Conservation (phyloP, 306 rosid species). For the Vigna angularis region DNA sequence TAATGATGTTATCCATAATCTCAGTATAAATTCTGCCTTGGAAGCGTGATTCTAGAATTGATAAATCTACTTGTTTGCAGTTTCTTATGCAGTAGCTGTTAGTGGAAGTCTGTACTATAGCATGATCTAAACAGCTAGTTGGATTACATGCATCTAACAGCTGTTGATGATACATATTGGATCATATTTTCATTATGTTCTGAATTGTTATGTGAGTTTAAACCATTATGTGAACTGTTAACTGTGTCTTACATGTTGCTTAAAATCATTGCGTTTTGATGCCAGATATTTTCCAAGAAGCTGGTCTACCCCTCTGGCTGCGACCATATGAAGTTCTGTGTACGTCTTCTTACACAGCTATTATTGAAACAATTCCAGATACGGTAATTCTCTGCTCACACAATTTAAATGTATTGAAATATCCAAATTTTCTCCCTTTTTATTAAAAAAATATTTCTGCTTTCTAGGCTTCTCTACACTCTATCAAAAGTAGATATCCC, state of each 20-base stretch:
- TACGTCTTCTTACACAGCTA: slow-evolving; percentile 95
- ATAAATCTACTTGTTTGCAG: slow-evolving; percentile 9
- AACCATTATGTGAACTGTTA: slow-evolving; percentile 27
- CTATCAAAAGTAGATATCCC: slow-evolving; percentile 95
- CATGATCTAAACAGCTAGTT: slow-evolving; percentile 32
- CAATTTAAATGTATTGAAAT: slow-evolving; percentile 45
- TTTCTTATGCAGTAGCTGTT: slow-evolving; percentile 15
- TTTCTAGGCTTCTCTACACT: slow-evolving; percentile 94
- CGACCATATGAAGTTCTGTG: slow-evolving; percentile 97
- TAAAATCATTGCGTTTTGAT: slow-evolving; percentile 54
- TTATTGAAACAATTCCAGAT: slow-evolving; percentile 97
- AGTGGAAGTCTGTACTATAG: slow-evolving; percentile 27
- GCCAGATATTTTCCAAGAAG: slow-evolving; percentile 99
- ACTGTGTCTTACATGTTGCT: slow-evolving; percentile 43
- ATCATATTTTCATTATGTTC: slow-evolving; percentile 26
- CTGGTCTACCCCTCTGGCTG: slow-evolving; percentile 99
- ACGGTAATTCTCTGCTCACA: slow-evolving; percentile 65
- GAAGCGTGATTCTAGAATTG: not conserved
- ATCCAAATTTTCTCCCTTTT: slow-evolving; percentile 9
- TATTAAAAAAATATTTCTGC: slow-evolving; percentile 26
- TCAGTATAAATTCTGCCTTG: not conserved
- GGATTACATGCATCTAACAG: not conserved
- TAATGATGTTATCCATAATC: not conserved
- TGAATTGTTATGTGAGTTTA: slow-evolving; percentile 34
- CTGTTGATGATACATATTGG: slow-evolving; percentile 5